Evolutionary conservation across 2,329 filamentous ascomycete species (phyloP), one percentile per base, ranked within the genome.

Genomic region (Elsinoe batatas): DNA sequence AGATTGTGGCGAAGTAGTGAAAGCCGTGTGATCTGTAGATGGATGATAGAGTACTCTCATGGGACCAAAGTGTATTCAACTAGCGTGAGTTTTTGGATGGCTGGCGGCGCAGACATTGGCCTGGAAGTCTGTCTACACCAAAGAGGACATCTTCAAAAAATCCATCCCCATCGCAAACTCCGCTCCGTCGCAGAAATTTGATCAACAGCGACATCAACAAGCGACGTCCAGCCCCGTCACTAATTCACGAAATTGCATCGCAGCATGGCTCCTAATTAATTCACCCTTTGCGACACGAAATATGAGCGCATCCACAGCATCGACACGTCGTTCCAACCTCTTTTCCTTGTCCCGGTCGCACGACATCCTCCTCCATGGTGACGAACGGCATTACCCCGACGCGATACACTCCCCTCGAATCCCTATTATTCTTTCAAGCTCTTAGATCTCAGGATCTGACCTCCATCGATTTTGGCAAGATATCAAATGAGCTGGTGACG

Each of bases 381-480:
- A 82, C 82, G 79, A 78, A 76, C 73, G 75, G 75, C 69, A 67
- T 76, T 44, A 57, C 57, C 47, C 50, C 59, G 71, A 78, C 81
- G 67, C 76, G 78, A 65, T 91, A 93, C 73, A 91, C 88, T 67
- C 81, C 85, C 63, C 86, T 94, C 76, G 90, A 95, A 79, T 87
- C 85, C 67, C 79, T 94, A 59, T 80, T 93, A 62, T 79, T 95
- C 65, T 91, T 93, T 74, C 88, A 91, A 72, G 85, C 84, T 59
- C 79, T 94, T 61, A 79, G 83, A 62, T 76, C 76, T 62, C 78
- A 87, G 70, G 86, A 86, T 66, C 75, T 83, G 61, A 79, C 82
- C 61, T 74, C 81, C 53, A 58, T 67, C 54, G 82, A 80, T 67
- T 93, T 94, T 72, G 73, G 74, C 64, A 78, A 77, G 62, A 87